Evolutionary conservation across 2,329 filamentous ascomycete genomes (phyloP).

Genomic region (Emmonsia crescens): DNA sequence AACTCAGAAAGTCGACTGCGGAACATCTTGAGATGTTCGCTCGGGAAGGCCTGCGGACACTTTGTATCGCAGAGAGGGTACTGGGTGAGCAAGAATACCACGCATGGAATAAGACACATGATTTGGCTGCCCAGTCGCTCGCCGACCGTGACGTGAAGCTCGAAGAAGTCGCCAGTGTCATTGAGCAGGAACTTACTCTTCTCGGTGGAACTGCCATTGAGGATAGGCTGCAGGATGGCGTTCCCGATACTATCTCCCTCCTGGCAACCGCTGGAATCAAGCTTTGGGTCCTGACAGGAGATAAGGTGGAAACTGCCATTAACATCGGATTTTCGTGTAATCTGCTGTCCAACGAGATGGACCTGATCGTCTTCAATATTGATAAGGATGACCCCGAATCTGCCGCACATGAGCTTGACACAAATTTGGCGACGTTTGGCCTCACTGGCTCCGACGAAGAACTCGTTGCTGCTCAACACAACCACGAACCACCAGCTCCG

Average conservation of each 20-base stretch:
- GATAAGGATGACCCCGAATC: conserved; percentile 58
- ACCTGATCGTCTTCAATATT: conserved; percentile 80
- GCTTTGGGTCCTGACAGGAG: conserved; percentile 93
- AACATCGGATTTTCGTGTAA: conserved; percentile 99
- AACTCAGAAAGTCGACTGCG: conserved; percentile 72
- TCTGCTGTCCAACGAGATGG: conserved; percentile 94
- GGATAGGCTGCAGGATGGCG: conserved; percentile 90
- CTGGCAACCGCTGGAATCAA: conserved; percentile 93
- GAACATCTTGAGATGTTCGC: conserved; percentile 97
- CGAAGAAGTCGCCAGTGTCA: conserved; percentile 76
- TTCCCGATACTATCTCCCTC: conserved; percentile 87
- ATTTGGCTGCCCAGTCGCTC: conserved; percentile 72
- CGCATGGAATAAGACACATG: conserved; percentile 75
- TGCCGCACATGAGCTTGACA: conserved; percentile 62
- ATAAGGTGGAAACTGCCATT: conserved; percentile 98
- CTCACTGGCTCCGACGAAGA: conserved; percentile 81
- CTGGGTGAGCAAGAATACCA: conserved; percentile 74
- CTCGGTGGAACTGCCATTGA: conserved; percentile 94
- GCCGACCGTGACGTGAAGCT: conserved; percentile 85
- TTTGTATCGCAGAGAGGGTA: conserved; percentile 81
- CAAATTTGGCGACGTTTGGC: conserved; percentile 59
- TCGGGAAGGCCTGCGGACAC: conserved; percentile 81
- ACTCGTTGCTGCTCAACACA: conserved; percentile 63
- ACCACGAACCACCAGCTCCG: conserved; percentile 73
- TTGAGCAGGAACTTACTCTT: conserved; percentile 80